Evolutionary conservation across 139 green algal species (phyloP), one percentile per base, ranked within the genome.

Genomic region (Chlamydomonas incerta): DNA sequence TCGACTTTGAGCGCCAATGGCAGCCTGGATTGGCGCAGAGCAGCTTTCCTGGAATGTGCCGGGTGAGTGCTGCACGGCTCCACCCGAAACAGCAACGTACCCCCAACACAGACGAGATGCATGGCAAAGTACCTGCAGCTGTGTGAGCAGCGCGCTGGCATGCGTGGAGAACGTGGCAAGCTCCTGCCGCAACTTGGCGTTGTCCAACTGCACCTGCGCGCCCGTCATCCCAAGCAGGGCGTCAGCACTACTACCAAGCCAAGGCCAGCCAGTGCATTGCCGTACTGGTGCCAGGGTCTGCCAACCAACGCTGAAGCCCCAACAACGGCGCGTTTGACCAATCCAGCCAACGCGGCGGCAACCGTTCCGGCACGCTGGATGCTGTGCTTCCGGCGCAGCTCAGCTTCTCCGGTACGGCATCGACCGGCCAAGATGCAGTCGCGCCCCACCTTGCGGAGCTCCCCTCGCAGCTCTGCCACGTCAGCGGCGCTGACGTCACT

Each of bases 131-230:
- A 66, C 77, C 66, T 85, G 79, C 21, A 88, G 74, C 74, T 82
- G 67, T 6, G 72, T 83, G 52, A 88, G 34, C 15, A 88, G 66
- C 0, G 50, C 4, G 34, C 71, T 84, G 31, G 83, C 73, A 50
- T 88, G 83, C 2, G n/a, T 72, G 65, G 63, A 82, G 52, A 88
- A 88, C 21, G 77, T 34, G 47, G 50, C 34, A 34, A 88, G 74
- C 63, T 88, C 83, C 47, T 81, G 73, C 20, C 83, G 83, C 66
- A 88, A 34, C 72, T 72, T 72, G 15, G 65, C 63, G 29, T 88
- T 81, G 50, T 88, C 83, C 21, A n/a, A 0, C 66, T 85, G 79
- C 35, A 85, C 65, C 79, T 85, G 66, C 20, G 31, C 11, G 14
- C 11, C 11, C 2, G 29, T 15, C 28, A 37, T n/a, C n/a, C n/a